phyloP scores from a whole-genome alignment of 345 rosid species.

The Sisymbrium irio region DNA sequence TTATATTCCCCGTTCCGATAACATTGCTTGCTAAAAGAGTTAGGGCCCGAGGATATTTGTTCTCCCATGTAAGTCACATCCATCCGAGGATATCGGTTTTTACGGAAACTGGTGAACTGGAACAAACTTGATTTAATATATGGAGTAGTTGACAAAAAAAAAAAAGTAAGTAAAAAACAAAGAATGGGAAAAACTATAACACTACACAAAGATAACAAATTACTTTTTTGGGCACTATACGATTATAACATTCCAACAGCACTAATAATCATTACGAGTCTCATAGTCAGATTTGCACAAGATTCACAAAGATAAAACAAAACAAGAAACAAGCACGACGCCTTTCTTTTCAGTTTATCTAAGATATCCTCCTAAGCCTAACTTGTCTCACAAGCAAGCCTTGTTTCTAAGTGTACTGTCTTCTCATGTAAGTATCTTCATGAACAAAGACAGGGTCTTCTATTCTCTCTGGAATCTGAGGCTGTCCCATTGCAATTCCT shows the following conservation, averaged over 20 bases:
- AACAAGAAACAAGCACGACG: background rate
- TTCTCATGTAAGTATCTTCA: conserved; percentile 71
- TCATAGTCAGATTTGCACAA: background rate
- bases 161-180: background rate
- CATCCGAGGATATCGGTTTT: too few species aligned
- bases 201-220: background rate
- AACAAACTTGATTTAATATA: too few species aligned
- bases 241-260: conserved; percentile 9
- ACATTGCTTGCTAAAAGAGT: too few species aligned
- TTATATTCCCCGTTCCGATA: too few species aligned
- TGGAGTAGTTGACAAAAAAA: too few species aligned
- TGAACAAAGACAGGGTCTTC: conserved; percentile 73
- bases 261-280: conserved; percentile 1
- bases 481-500: conserved; percentile 73
- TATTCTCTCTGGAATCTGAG: conserved; percentile 58
- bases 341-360: background rate
- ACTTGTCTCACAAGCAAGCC: background rate
- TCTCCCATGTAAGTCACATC: too few species aligned
- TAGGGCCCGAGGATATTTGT: too few species aligned
- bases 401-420: conserved; percentile 56
- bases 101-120: too few species aligned
- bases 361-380: conserved; percentile 16
- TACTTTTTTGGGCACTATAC: background rate
- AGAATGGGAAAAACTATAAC: background rate
- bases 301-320: background rate